phyloP scores from a whole-genome alignment of 73 alveolate genomes.

The Durusdinium trenchii region DNA sequence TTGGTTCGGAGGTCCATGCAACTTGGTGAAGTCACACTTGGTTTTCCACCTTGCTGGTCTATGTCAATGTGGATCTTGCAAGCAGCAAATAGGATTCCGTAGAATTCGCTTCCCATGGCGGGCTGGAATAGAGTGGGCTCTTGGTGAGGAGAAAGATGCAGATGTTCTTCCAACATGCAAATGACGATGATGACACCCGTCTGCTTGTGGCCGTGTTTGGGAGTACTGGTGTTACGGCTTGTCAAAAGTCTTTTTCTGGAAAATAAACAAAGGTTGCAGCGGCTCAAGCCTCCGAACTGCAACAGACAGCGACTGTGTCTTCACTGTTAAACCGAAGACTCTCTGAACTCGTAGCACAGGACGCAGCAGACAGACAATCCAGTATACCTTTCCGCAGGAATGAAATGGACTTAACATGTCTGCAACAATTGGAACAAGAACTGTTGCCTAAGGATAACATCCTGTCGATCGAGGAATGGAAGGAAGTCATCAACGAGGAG shows the following conservation, averaged over 20 bases:
- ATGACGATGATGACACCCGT: conserved; percentile 55
- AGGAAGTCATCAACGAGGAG: conserved; percentile 62
- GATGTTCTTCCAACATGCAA: conserved; percentile 90
- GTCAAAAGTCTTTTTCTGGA: neutral
- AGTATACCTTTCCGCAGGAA: too few species aligned
- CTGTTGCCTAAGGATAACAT: conserved; percentile 50
- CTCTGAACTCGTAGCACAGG: too few species aligned
- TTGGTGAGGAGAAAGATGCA: conserved; percentile 70
- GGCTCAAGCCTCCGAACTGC: too few species aligned
- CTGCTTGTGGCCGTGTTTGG: neutral
- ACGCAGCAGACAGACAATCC: too few species aligned
- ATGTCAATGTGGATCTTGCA: too few species aligned
- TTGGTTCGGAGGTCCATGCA: neutral
- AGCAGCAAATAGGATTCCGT: too few species aligned
- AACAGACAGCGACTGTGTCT: neutral
- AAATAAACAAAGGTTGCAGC: too few species aligned
- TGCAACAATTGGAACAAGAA: too few species aligned
- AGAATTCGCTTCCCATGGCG: too few species aligned
- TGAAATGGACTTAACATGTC: too few species aligned
- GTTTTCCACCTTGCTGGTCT: neutral
- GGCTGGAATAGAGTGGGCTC: too few species aligned
- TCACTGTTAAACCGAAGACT: too few species aligned
- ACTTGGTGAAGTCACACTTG: neutral
- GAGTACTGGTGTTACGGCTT: neutral
- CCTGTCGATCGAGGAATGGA: conserved; percentile 73